Conservation (phyloP, 2,329 filamentous ascomycete species). For the Lachnellula cervina region DNA sequence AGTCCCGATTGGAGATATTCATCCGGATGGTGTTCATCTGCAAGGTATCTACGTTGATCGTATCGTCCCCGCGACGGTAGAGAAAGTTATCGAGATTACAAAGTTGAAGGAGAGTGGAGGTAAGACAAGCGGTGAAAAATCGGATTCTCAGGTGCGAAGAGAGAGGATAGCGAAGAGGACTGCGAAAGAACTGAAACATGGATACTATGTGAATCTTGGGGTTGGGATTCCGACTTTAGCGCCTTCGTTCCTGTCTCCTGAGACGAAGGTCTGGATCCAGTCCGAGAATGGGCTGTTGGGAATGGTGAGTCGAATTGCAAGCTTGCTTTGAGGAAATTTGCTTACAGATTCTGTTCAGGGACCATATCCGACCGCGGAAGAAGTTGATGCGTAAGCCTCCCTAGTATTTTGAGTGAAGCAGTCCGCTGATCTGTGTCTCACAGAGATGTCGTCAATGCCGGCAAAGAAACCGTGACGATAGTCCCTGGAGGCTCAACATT, state of each 20-base stretch:
- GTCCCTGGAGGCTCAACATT: conserved; percentile 72
- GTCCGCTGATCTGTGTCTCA: neutral
- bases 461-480: conserved; percentile 82
- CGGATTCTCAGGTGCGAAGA: conserved; percentile 49
- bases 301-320: conserved; percentile 40
- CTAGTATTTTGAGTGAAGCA: neutral
- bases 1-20: conserved; percentile 67
- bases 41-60: conserved; percentile 80
- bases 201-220: conserved; percentile 72
- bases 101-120: conserved; percentile 47
- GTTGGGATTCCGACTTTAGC: conserved; percentile 86
- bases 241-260: conserved; percentile 65
- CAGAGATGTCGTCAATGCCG: conserved; percentile 75
- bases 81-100: conserved; percentile 68
- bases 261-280: conserved; percentile 74
- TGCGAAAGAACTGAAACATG: conserved; percentile 74
- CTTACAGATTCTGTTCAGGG: conserved; percentile 37
- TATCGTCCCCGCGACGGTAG: conserved; percentile 67
- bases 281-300: conserved; percentile 83
- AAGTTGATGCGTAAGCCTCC: conserved; percentile 56
- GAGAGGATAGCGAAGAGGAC: conserved; percentile 72
- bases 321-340: neutral
- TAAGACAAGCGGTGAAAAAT: conserved; percentile 27
- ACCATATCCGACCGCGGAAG: conserved; percentile 66
- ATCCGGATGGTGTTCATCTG: conserved; percentile 70